These are phyloP conservation scores for Hypoxylon sp. DNA, from an alignment of 2,329 filamentous ascomycete genomes.

Conservation along the genomic window DNA sequence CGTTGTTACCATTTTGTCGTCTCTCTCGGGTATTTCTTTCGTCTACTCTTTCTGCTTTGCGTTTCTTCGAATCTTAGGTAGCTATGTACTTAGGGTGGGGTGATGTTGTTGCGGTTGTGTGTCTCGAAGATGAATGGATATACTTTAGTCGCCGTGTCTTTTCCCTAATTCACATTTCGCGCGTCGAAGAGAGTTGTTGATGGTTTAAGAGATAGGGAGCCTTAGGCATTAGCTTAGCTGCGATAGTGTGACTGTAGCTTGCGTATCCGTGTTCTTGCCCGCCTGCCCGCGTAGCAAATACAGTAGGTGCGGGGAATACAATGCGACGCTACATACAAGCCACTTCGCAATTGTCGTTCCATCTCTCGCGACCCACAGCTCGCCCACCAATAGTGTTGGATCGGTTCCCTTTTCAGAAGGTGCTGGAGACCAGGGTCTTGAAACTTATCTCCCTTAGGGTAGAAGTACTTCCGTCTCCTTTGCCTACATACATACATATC, in stretches of 20 bases:
- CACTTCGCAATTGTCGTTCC: conserved; percentile 28
- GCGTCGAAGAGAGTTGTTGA: conserved; percentile 12
- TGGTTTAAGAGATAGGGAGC: neutral
- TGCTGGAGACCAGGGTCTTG: conserved; percentile 27
- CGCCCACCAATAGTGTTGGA: conserved; percentile 20
- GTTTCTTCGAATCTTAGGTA: too few relatives aligned
- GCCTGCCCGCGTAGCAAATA: neutral
- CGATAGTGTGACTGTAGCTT: neutral
- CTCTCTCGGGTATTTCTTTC: neutral
- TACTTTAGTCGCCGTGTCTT: neutral
- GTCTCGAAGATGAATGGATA: neutral
- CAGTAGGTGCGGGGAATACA: conserved; percentile 30
- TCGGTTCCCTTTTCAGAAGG: conserved; percentile 35
- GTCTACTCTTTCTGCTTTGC: neutral
- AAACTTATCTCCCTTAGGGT: neutral
- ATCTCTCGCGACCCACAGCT: conserved; percentile 27
- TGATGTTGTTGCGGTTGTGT: neutral
- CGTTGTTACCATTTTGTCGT: conserved; percentile 52
- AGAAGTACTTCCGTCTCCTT: conserved; percentile 1
- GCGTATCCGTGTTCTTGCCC: neutral
- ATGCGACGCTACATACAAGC: conserved; percentile 20
- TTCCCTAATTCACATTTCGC: conserved; percentile 10
- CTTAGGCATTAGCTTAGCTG: neutral
- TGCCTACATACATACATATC: neutral
- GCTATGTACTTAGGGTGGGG: too few relatives aligned